These are phyloP conservation scores for Botrytis elliptica DNA, from an alignment of 2,329 filamentous ascomycete genomes.

Conservation along the genomic window DNA sequence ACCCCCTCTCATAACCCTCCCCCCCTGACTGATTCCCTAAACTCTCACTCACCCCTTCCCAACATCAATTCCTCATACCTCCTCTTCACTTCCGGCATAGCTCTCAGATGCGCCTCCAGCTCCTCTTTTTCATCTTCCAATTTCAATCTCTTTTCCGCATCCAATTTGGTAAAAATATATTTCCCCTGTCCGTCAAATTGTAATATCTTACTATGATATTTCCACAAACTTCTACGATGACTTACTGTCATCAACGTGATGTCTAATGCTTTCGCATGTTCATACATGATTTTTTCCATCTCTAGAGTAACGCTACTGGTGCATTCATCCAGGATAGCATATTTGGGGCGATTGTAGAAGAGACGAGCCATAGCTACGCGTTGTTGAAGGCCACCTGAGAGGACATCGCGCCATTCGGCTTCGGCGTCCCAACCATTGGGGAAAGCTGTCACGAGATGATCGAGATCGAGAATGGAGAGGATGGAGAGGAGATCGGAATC, in stretches of 20 bases:
- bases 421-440: slow-evolving; percentile 84
- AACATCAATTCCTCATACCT: slow-evolving; percentile 74
- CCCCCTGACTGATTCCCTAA: not conserved
- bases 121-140: slow-evolving; percentile 98
- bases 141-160: slow-evolving; percentile 79
- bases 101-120: slow-evolving; percentile 77
- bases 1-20: not conserved
- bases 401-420: slow-evolving; percentile 93
- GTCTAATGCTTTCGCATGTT: slow-evolving; percentile 84
- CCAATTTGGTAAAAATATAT: slow-evolving; percentile 84
- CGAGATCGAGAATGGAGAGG: slow-evolving; percentile 76
- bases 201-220: slow-evolving; percentile 90
- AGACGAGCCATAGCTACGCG: slow-evolving; percentile 93
- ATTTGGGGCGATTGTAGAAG: slow-evolving; percentile 90
- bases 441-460: slow-evolving; percentile 75
- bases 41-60: not conserved
- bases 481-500: slow-evolving; percentile 78
- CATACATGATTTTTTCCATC: slow-evolving; percentile 94
- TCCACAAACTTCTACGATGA: slow-evolving; percentile 89
- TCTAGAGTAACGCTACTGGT: slow-evolving; percentile 94
- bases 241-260: slow-evolving; percentile 97
- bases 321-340: slow-evolving; percentile 96
- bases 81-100: slow-evolving; percentile 84
- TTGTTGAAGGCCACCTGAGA: slow-evolving; percentile 91
- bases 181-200: slow-evolving; percentile 96